These are phyloP conservation scores for Salvia splendens DNA, from an alignment of 257 asterid genomes.

Conservation along the genomic window DNA sequence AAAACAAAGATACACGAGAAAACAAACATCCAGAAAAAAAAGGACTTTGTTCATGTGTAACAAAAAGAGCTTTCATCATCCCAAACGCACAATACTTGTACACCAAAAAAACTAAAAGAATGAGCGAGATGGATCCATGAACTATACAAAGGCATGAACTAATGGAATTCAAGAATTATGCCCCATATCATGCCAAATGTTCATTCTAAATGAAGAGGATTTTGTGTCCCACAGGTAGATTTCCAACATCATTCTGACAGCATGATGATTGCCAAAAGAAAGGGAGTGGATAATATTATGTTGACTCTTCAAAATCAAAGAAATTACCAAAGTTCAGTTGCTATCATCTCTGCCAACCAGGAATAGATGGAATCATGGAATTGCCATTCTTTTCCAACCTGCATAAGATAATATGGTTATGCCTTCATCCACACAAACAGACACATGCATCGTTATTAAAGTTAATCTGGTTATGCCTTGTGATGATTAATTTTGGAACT, in stretches of 20 bases:
- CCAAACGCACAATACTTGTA: too few species aligned
- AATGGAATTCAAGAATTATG: slow-evolving; percentile 6
- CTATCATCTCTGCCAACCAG: slow-evolving; percentile 72
- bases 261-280: not conserved
- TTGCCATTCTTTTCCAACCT: slow-evolving; percentile 63
- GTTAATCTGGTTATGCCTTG: too few species aligned
- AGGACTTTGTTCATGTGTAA: not conserved
- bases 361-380: slow-evolving; percentile 53
- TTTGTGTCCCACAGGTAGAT: too few species aligned
- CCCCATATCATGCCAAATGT: not conserved
- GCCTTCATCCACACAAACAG: too few species aligned
- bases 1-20: not conserved
- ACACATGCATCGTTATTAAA: too few species aligned
- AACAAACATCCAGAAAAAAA: not conserved
- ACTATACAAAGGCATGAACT: not conserved
- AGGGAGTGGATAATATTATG: not conserved
- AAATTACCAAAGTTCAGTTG: slow-evolving; percentile 32
- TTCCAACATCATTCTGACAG: too few species aligned
- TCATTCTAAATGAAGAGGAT: not conserved
- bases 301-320: slow-evolving; percentile 16
- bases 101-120: not conserved
- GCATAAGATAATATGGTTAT: slow-evolving; percentile 34
- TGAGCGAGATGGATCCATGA: not conserved
- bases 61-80: too few species aligned
- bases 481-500: too few species aligned